Conservation (phyloP, 2,329 filamentous ascomycete genomes). For the Trichoderma sp. region DNA sequence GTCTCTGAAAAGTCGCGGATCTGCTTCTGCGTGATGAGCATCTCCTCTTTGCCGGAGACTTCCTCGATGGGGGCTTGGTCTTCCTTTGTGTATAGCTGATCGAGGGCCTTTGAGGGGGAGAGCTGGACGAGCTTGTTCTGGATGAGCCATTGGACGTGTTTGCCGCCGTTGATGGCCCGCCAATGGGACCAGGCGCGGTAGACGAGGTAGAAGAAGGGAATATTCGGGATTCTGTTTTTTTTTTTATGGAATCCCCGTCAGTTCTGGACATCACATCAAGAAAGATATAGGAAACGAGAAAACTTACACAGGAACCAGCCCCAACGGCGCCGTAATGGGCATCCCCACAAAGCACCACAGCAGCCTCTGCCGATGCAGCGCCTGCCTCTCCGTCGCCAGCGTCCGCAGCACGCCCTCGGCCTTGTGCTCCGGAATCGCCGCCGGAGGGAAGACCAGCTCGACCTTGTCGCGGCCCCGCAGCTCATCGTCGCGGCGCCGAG, state of each 20-base stretch:
- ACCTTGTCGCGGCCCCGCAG: constrained; percentile 65
- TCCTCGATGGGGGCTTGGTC: constrained; percentile 31
- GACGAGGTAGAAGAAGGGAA: constrained; percentile 94
- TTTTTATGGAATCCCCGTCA: neutral
- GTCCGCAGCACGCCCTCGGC: constrained; percentile 68
- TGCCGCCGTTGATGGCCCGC: constrained; percentile 81
- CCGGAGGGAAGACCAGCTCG: constrained; percentile 75
- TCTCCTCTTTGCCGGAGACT: constrained; percentile 39
- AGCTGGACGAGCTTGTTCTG: constrained; percentile 71
- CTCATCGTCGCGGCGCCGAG: constrained; percentile 66
- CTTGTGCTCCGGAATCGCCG: constrained; percentile 65
- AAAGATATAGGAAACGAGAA: neutral
- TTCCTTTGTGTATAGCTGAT: constrained; percentile 70
- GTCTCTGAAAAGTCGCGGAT: constrained; percentile 63
- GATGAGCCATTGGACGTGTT: constrained; percentile 80
- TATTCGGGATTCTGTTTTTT: constrained; percentile 73
- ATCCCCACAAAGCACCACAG: constrained; percentile 81
- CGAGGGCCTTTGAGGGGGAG: constrained; percentile 69
- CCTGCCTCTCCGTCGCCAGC: constrained; percentile 79
- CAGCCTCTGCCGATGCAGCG: constrained; percentile 74
- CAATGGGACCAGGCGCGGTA: constrained; percentile 94
- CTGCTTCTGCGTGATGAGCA: constrained; percentile 55
- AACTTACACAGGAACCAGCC: constrained; percentile 79
- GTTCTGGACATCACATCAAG: neutral
- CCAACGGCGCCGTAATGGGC: constrained; percentile 83